phyloP scores from a whole-genome alignment of 2,329 filamentous ascomycete species.

The Ophiocordyceps camponoti-floridani region DNA sequence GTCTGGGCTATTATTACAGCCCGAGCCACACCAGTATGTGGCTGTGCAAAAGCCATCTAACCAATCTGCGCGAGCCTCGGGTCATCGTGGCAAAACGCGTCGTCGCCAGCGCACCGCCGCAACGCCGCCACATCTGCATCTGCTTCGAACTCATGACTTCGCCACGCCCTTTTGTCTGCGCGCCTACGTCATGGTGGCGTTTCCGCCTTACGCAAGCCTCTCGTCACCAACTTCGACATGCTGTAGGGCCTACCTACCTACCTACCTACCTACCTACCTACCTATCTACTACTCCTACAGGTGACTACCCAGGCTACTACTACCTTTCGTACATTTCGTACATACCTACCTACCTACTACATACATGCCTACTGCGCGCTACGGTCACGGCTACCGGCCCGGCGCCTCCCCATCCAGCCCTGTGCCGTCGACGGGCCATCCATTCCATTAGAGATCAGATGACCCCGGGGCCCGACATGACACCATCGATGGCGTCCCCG shows the following conservation, averaged over 20 bases:
- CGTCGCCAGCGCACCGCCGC: too few relatives aligned
- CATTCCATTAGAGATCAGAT: not conserved
- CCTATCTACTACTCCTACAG: too few relatives aligned
- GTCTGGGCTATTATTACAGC: not conserved
- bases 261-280: too few relatives aligned
- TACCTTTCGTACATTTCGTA: not conserved
- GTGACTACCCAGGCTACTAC: too few relatives aligned
- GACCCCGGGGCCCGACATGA: not conserved
- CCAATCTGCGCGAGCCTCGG: not conserved
- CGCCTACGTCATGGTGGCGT: too few relatives aligned
- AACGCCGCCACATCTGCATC: too few relatives aligned
- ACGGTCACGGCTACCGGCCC: not conserved
- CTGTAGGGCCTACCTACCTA: too few relatives aligned
- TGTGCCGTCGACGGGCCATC: not conserved
- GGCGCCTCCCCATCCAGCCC: not conserved
- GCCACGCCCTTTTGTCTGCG: too few relatives aligned
- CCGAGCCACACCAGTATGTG: not conserved
- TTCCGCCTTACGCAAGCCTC: too few relatives aligned
- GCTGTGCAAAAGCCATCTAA: not conserved
- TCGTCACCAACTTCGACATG: too few relatives aligned
- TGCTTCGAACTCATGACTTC: too few relatives aligned
- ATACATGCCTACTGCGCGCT: not conserved
- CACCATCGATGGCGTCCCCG: not conserved
- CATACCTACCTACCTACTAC: too few relatives aligned
- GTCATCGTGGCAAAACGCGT: not conserved